phyloP scores from a whole-genome alignment of 768 basidiomycete genomes.

The Russula sp. region DNA sequence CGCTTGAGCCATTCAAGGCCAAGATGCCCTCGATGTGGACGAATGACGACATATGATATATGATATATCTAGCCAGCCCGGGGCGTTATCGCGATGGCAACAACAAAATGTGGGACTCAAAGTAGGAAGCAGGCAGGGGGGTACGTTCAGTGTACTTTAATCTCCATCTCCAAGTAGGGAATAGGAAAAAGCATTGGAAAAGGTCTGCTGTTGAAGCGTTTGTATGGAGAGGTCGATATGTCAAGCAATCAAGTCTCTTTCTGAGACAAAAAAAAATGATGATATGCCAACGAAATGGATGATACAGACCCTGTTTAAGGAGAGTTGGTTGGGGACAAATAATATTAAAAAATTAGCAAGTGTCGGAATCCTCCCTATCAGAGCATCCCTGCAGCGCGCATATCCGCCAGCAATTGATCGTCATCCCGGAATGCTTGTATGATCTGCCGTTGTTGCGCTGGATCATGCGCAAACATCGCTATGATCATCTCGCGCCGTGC shows the following conservation, averaged over 20 bases:
- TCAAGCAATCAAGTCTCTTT: slow-evolving; percentile 12
- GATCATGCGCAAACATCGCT: slow-evolving; percentile 42
- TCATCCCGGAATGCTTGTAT: slow-evolving; percentile 53
- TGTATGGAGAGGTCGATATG: neutral
- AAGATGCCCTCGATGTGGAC: slow-evolving; percentile 57
- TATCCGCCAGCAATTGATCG: slow-evolving; percentile 53
- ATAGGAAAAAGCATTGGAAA: neutral
- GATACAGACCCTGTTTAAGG: slow-evolving; percentile 3
- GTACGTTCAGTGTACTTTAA: slow-evolving; percentile 7
- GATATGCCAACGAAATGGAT: slow-evolving; percentile 6
- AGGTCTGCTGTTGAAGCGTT: neutral
- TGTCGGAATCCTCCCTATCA: slow-evolving; percentile 40
- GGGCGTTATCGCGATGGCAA: neutral
- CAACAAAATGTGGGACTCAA: neutral
- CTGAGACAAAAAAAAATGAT: neutral
- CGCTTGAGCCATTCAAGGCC: slow-evolving; percentile 91
- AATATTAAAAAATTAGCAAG: neutral
- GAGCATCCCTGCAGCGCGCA: slow-evolving; percentile 63
- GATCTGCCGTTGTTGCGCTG: slow-evolving; percentile 44
- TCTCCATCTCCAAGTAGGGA: neutral
- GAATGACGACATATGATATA: slow-evolving; percentile 43
- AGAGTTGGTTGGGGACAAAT: neutral
- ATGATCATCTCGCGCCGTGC: slow-evolving; percentile 43
- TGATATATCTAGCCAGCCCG: neutral
- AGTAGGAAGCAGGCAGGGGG: neutral